These are phyloP conservation scores for Mucor velutinosus DNA, from an alignment of 371 early-diverging fungal species.

Conservation along the genomic window DNA sequence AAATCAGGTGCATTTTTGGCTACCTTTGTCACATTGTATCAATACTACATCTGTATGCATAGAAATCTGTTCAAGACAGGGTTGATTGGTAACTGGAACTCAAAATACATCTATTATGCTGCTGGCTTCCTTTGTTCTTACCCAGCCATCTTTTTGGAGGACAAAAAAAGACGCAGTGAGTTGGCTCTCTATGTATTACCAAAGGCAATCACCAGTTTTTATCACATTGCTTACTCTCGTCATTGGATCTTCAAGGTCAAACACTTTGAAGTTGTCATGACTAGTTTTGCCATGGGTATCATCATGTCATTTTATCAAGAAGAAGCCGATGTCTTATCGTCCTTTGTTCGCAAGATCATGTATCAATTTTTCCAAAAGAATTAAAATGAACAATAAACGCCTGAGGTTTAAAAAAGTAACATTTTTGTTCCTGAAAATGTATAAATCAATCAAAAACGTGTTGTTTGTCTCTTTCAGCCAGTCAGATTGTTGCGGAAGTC, in stretches of 20 bases:
- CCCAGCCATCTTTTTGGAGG: slow-evolving; percentile 68
- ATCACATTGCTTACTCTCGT: slow-evolving; percentile 58
- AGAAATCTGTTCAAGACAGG: slow-evolving; percentile 57
- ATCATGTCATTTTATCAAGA: slow-evolving; percentile 70
- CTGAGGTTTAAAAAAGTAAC: not conserved
- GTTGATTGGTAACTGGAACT: slow-evolving; percentile 36
- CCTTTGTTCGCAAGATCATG: slow-evolving; percentile 60
- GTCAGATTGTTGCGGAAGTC: not conserved
- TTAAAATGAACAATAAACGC: slow-evolving; percentile 17
- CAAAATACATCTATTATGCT: slow-evolving; percentile 65
- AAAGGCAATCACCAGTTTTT: slow-evolving; percentile 61
- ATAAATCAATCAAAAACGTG: not conserved
- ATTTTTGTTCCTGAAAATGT: not conserved
- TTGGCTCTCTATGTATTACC: slow-evolving; percentile 72
- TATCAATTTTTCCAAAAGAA: slow-evolving; percentile 60
- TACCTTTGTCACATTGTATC: slow-evolving; percentile 61
- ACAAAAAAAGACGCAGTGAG: slow-evolving; percentile 67
- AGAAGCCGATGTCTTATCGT: slow-evolving; percentile 61
- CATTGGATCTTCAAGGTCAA: slow-evolving; percentile 61
- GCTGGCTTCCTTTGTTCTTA: slow-evolving; percentile 61
- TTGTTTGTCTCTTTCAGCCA: not conserved
- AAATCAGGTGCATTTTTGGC: slow-evolving; percentile 68
- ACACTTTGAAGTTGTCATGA: slow-evolving; percentile 61
- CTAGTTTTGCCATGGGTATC: slow-evolving; percentile 51
- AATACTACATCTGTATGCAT: slow-evolving; percentile 63